Conservation (phyloP, 495 filamentous ascomycete species). For the Tetracladium marchalianum region DNA sequence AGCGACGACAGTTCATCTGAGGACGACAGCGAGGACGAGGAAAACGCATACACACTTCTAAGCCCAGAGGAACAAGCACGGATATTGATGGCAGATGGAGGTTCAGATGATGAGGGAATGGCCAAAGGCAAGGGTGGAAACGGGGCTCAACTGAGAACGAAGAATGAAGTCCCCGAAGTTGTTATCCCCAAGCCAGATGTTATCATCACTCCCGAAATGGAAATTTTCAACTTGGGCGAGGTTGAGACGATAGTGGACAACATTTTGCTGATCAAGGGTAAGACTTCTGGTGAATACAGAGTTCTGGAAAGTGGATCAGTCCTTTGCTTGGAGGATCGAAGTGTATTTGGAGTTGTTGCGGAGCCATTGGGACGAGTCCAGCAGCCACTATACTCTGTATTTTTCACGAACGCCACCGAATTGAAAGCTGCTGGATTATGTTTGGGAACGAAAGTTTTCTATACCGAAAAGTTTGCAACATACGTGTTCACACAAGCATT, state of each 20-base stretch:
- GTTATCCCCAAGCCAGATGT: constrained; percentile 65
- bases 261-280: constrained; percentile 67
- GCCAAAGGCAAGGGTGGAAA: constrained; percentile 35
- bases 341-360: constrained; percentile 64
- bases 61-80: constrained; percentile 69
- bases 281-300: constrained; percentile 66
- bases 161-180: constrained; percentile 64
- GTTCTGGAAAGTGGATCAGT: constrained; percentile 77
- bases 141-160: constrained; percentile 47
- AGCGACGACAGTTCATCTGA: constrained; percentile 31
- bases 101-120: constrained; percentile 56
- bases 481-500: constrained; percentile 79
- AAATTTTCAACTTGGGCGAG: constrained; percentile 59
- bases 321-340: constrained; percentile 67
- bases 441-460: constrained; percentile 61
- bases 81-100: constrained; percentile 66
- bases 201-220: constrained; percentile 61
- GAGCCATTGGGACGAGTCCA: constrained; percentile 77
- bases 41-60: constrained; percentile 62
- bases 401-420: constrained; percentile 55
- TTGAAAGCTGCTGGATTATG: constrained; percentile 54
- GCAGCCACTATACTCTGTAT: constrained; percentile 71
- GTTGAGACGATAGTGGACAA: constrained; percentile 68
- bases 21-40: constrained; percentile 49
- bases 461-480: constrained; percentile 61